A percentile compares a stretch with the other conserved stretches of the same genome.
Conservation (phyloP, 305 asterid species). For the Fraxinus velutina region DNA sequence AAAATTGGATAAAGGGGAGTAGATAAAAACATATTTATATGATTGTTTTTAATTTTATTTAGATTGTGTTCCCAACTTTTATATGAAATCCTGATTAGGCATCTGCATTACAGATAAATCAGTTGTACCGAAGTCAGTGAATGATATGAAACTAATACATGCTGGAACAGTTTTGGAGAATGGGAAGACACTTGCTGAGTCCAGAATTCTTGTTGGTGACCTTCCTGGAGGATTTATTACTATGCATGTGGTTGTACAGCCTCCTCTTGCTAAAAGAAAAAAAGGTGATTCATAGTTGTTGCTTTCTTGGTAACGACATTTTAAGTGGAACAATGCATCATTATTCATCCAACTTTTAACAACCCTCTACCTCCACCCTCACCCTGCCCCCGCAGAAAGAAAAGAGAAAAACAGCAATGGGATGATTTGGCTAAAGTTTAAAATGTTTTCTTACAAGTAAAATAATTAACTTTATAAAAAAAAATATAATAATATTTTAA, state of each 20-base stretch:
- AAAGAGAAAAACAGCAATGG: background rate
- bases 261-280: slow-evolving; percentile 43
- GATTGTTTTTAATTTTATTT: background rate
- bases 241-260: slow-evolving; percentile 59
- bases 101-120: slow-evolving; percentile 39
- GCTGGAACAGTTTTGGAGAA: slow-evolving; percentile 49
- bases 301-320: background rate
- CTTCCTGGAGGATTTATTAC: slow-evolving; percentile 48
- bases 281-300: slow-evolving; percentile 29
- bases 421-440: background rate
- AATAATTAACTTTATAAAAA: background rate
- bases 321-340: background rate
- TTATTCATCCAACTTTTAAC: background rate
- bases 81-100: slow-evolving; percentile 6
- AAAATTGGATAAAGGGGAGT: background rate
- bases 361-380: background rate
- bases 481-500: background rate
- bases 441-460: background rate
- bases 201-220: slow-evolving; percentile 36
- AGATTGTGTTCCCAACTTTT: background rate
- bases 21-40: background rate
- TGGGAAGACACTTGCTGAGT: slow-evolving; percentile 49
- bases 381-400: background rate
- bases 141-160: slow-evolving; percentile 51
- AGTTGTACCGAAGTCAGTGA: slow-evolving; percentile 43